phyloP scores from a whole-genome alignment of 495 filamentous ascomycete genomes.

The Penicillium antarcticum region DNA sequence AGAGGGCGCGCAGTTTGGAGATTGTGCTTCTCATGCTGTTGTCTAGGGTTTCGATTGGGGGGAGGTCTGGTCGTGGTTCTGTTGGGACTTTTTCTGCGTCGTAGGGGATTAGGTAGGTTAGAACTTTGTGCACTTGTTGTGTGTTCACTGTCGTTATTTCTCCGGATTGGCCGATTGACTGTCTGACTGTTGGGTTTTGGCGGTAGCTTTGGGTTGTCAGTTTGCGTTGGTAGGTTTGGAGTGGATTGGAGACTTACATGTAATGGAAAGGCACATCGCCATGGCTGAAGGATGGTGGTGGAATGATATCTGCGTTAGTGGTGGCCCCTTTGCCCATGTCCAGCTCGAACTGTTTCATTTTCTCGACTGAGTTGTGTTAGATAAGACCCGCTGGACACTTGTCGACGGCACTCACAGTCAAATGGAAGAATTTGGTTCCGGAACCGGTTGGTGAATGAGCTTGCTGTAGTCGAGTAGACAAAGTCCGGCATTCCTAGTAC shows the following conservation, averaged over 20 bases:
- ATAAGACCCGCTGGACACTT: background rate
- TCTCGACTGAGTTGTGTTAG: slow-evolving; percentile 46
- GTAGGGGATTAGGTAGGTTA: slow-evolving; percentile 59
- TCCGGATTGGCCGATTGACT: slow-evolving; percentile 48
- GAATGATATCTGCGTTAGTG: slow-evolving; percentile 65
- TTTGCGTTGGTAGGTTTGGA: background rate
- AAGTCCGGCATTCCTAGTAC: slow-evolving; percentile 63
- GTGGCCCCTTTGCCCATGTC: slow-evolving; percentile 58
- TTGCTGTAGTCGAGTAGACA: slow-evolving; percentile 61
- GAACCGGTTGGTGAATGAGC: slow-evolving; percentile 63
- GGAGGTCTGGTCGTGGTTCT: slow-evolving; percentile 46
- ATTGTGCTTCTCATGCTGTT: slow-evolving; percentile 56
- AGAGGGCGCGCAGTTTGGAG: slow-evolving; percentile 52
- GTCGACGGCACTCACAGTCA: slow-evolving; percentile 47
- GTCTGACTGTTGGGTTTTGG: slow-evolving; percentile 57
- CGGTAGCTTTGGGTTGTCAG: slow-evolving; percentile 40
- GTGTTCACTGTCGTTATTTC: slow-evolving; percentile 51
- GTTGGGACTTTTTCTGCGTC: slow-evolving; percentile 52
- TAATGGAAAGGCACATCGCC: slow-evolving; percentile 66
- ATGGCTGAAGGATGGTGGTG: slow-evolving; percentile 72
- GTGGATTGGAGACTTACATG: slow-evolving; percentile 29
- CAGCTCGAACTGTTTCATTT: slow-evolving; percentile 72
- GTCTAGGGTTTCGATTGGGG: slow-evolving; percentile 43
- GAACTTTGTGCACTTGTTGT: slow-evolving; percentile 46
- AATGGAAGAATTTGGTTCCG: slow-evolving; percentile 61